Base-by-base conservation (phyloP, 2,329 filamentous ascomycete species). In the Fusarium oligoseptatum region DNA sequence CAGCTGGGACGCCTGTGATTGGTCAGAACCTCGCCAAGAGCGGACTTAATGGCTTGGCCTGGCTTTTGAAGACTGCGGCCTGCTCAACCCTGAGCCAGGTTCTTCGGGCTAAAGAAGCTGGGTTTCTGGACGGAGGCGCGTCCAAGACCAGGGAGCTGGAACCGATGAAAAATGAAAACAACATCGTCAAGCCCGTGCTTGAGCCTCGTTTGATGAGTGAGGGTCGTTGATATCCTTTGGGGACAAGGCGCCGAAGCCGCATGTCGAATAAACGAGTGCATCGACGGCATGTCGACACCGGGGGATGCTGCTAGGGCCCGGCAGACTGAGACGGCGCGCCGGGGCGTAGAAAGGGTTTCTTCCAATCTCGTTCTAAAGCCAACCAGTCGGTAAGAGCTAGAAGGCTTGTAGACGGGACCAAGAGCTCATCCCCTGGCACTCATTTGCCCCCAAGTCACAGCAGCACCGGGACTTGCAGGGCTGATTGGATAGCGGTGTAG, bases 1-100 rank as follows among this genome's bases (percentile, higher is more conserved):
- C 70, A 70, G 69, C 75, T 73, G 80, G 77, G 79, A 81, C 78
- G 56, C 34, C 27, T 58, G 4, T 80, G 73, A 81, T 81, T 81
- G 79, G 80, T 37, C 17, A 7, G 17, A 8, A 60, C 27, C 41
- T 45, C 43, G 60, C 52, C 32, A 67, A 61, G 58, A 41, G 62
- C 70, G 68, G 75, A 60, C 65, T 17, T 62, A 37, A 29, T 66
- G 64, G 60, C 58, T 45, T 66, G 60, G 65, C 48, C 41, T 64
- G 20, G 34, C 22, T 24, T 37, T 37, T 36, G 55, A 24, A 57
- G 75, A 73, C 66, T 69, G 72, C 60, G 64, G 67, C 64, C 61
- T 43, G 52, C 27, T 57, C 36, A 57, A 29, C 39, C 61, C 32
- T 39, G 66, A 64, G 61, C 72, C 61, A 60, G 67, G 66, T 64